Evolutionary conservation across 177 flowering plant genomes (phyloP).

Genomic region (Tripterygium wilfordii): DNA sequence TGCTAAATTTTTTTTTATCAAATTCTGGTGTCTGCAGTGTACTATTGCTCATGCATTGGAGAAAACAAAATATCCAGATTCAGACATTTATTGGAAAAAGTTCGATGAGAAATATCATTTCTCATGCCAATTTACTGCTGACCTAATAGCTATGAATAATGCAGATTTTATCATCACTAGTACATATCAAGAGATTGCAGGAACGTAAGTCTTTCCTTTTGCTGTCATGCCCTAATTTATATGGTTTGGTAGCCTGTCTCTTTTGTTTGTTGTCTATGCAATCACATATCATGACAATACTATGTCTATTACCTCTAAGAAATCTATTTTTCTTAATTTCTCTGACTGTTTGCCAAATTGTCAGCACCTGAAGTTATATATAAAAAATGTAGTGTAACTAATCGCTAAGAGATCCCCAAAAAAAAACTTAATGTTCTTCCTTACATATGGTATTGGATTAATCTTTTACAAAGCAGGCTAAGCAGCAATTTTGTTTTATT

Average conservation of each 20-base stretch:
- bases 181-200: slow-evolving; percentile 96
- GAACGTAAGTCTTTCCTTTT: slow-evolving; percentile 57
- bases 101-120: slow-evolving; percentile 92
- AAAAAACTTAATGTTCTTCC: no score
- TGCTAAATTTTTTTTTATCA: background rate
- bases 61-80: slow-evolving; percentile 98
- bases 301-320: no score
- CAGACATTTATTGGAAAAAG: slow-evolving; percentile 90
- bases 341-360: no score
- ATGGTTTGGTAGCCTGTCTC: background rate
- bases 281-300: no score
- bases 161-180: slow-evolving; percentile 98
- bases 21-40: slow-evolving; percentile 44
- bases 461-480: no score
- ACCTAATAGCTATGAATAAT: slow-evolving; percentile 85
- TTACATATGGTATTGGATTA: no score
- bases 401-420: no score
- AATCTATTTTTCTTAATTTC: no score
- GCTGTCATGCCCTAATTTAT: background rate
- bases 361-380: no score
- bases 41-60: slow-evolving; percentile 97
- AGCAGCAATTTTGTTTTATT: no score
- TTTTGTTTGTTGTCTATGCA: background rate
- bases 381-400: no score
- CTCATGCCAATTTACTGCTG: slow-evolving; percentile 94